A percentile compares a stretch with the other conserved stretches of the same genome.
phyloP scores from a whole-genome alignment of 768 basidiomycete genomes.

The Pleurotus ostreatus region DNA sequence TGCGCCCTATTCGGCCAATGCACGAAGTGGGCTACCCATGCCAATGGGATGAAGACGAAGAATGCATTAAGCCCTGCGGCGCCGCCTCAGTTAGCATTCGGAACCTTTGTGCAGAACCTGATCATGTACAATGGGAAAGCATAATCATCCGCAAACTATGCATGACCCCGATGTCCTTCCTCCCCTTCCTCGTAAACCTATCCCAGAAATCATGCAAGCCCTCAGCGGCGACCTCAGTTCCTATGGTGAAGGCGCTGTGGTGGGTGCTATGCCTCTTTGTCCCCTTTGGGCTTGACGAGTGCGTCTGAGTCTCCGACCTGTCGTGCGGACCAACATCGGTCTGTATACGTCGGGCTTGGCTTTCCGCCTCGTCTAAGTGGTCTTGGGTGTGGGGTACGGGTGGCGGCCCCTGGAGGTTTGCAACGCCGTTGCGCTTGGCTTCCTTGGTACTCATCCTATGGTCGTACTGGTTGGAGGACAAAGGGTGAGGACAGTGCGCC shows the following conservation, averaged over 20 bases:
- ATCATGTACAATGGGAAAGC: constrained; percentile 49
- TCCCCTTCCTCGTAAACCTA: constrained; percentile 44
- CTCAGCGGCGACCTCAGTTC: not conserved
- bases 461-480: too few relatives aligned
- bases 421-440: not conserved
- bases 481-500: not conserved
- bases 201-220: constrained; percentile 28
- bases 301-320: not conserved
- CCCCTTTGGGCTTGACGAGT: too few relatives aligned
- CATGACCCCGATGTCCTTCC: constrained; percentile 35
- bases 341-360: not conserved
- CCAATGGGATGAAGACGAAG: constrained; percentile 52
- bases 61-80: constrained; percentile 54
- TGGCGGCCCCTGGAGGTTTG: not conserved
- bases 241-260: not conserved
- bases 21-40: constrained; percentile 56
- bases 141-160: constrained; percentile 42
- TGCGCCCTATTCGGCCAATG: constrained; percentile 31
- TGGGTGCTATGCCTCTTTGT: not conserved
- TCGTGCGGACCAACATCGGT: not conserved
- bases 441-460: not conserved
- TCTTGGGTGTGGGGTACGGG: not conserved
- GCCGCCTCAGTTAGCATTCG: not conserved
- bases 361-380: constrained; percentile 1
- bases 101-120: not conserved